These are phyloP conservation scores for Castanopsis chinensis DNA, from an alignment of 306 rosid species.

Conservation along the genomic window DNA sequence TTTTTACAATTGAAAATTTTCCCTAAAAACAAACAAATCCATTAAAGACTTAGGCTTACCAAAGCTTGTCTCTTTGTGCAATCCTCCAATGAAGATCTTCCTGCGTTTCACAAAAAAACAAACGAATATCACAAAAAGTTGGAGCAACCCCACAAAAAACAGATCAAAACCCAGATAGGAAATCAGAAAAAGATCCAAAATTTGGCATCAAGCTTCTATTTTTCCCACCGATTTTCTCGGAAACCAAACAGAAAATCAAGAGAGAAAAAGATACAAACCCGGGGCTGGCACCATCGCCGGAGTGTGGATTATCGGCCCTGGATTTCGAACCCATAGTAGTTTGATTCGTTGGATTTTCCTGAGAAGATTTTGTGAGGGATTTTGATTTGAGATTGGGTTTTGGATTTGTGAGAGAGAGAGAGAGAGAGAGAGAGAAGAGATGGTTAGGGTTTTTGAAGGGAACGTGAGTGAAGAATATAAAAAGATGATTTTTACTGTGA, in stretches of 20 bases:
- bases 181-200: background rate
- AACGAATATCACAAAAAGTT: background rate
- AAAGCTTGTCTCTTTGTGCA: slow-evolving; percentile 57
- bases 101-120: slow-evolving; percentile 26
- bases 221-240: background rate
- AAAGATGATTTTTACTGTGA: background rate
- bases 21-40: no score
- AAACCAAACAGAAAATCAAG: background rate
- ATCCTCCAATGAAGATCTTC: slow-evolving; percentile 67
- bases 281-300: slow-evolving; percentile 62
- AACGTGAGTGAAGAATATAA: background rate
- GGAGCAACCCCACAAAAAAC: background rate
- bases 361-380: background rate
- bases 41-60: slow-evolving; percentile 29
- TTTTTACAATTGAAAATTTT: background rate
- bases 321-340: slow-evolving; percentile 40
- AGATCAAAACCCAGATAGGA: background rate
- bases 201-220: background rate
- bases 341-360: background rate
- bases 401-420: background rate
- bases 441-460: slow-evolving; percentile 15
- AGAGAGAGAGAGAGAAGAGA: no score
- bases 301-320: slow-evolving; percentile 40
- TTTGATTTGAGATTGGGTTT: background rate
- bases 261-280: slow-evolving; percentile 29